phyloP scores from a whole-genome alignment of 352 stramenopile genomes.

The Globisporangium heterothallicum region DNA sequence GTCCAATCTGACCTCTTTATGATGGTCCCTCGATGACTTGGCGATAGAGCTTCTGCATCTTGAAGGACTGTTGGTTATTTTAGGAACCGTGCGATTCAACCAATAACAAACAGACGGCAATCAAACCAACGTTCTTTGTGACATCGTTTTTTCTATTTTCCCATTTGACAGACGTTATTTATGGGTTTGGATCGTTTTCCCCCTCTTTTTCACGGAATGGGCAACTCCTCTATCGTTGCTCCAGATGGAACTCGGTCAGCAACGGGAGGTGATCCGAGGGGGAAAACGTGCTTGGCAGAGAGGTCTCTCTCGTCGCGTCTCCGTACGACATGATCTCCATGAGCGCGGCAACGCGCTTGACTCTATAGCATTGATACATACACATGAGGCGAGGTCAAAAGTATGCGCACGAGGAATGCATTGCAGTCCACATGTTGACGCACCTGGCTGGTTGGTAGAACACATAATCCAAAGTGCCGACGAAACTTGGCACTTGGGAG shows the following conservation, averaged over 20 bases:
- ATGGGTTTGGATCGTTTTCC: background rate
- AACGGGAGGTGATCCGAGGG: conserved; percentile 76
- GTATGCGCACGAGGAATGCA: too few species aligned
- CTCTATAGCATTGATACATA: conserved; percentile 9
- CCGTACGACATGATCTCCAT: conserved; percentile 67
- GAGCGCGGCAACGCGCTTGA: conserved; percentile 37
- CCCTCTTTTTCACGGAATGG: conserved; percentile 9
- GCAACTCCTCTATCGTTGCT: background rate
- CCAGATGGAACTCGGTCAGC: conserved; percentile 56
- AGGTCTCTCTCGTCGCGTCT: conserved; percentile 50
- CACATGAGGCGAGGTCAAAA: too few species aligned
- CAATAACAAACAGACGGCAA: conserved; percentile 1
- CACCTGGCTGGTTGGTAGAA: conserved; percentile 63
- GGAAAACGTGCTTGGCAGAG: conserved; percentile 59
- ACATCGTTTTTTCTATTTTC: conserved; percentile 7
- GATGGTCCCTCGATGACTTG: too few species aligned
- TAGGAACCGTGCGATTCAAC: background rate
- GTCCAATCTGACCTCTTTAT: too few species aligned
- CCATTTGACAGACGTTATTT: conserved; percentile 6
- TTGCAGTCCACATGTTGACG: too few species aligned
- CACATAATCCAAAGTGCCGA: conserved; percentile 80
- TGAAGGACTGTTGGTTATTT: background rate
- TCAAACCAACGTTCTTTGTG: conserved; percentile 5
- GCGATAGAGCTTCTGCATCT: too few species aligned
- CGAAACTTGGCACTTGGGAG: conserved; percentile 46